phyloP scores from a whole-genome alignment of 202 grass and related monocot species.

The Dendrocalamus latiflorus region DNA sequence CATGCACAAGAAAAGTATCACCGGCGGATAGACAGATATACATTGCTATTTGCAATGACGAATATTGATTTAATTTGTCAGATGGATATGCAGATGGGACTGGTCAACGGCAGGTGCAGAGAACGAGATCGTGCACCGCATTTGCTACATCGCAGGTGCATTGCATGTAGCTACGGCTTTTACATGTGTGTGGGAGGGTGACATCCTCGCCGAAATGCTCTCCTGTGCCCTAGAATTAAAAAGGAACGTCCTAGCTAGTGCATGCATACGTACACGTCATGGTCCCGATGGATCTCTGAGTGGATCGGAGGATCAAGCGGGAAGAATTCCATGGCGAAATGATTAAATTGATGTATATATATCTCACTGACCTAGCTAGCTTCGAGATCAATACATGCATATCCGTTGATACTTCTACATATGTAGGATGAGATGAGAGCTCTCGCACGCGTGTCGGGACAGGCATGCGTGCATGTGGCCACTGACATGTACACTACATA shows the following conservation, averaged over 20 bases:
- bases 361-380: not conserved
- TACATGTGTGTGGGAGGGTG: not conserved
- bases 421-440: not conserved
- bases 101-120: constrained; percentile 9
- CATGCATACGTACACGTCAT: not conserved
- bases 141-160: not conserved
- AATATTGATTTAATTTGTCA: not conserved
- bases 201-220: not conserved
- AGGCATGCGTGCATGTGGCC: not conserved
- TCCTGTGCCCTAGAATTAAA: not conserved
- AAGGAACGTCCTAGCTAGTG: not conserved
- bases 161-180: not conserved
- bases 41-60: not conserved
- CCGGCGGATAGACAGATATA: not conserved
- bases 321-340: not conserved
- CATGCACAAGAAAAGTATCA: not conserved
- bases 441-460: not conserved
- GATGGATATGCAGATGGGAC: constrained; percentile 4
- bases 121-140: constrained; percentile 14
- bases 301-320: not conserved
- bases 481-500: not conserved
- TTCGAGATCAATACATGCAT: not conserved
- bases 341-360: not conserved
- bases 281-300: not conserved
- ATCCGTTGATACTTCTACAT: not conserved